phyloP scores from a whole-genome alignment of 2,329 filamentous ascomycete genomes.

The Lizonia empirigonia region DNA sequence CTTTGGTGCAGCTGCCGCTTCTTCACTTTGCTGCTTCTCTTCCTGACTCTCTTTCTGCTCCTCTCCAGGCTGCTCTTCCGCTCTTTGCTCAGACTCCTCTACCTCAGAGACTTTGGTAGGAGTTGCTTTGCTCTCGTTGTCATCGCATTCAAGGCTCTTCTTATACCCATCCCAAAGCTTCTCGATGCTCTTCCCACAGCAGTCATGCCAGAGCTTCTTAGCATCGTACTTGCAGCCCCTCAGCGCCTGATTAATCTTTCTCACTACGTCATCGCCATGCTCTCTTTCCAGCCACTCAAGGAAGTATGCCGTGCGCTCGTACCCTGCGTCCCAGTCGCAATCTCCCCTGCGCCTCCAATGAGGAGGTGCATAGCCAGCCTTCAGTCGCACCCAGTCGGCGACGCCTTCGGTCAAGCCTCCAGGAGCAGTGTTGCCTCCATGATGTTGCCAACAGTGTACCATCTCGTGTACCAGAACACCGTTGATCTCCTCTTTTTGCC shows the following conservation, averaged over 20 bases:
- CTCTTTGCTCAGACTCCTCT: background rate
- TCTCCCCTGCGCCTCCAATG: conserved; percentile 73
- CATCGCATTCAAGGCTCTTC: conserved; percentile 49
- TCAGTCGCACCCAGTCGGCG: conserved; percentile 88
- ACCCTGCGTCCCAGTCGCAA: conserved; percentile 83
- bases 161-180: conserved; percentile 78
- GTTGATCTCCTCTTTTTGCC: conserved; percentile 66
- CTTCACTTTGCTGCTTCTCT: background rate
- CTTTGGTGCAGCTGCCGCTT: background rate
- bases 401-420: conserved; percentile 88
- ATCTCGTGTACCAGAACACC: conserved; percentile 92
- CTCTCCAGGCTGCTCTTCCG: background rate
- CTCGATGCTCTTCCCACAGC: conserved; percentile 69
- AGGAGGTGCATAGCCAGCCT: conserved; percentile 72
- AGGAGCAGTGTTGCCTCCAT: conserved; percentile 60
- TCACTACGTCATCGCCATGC: conserved; percentile 58
- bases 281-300: conserved; percentile 79
- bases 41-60: background rate
- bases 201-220: conserved; percentile 68
- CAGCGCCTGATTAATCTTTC: conserved; percentile 70
- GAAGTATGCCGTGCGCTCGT: conserved; percentile 91
- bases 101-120: background rate
- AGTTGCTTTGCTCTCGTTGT: background rate
- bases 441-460: conserved; percentile 92
- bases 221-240: conserved; percentile 68